phyloP scores from a whole-genome alignment of 176 grass and related monocot species.

The Hyparrhenia diplandra region DNA sequence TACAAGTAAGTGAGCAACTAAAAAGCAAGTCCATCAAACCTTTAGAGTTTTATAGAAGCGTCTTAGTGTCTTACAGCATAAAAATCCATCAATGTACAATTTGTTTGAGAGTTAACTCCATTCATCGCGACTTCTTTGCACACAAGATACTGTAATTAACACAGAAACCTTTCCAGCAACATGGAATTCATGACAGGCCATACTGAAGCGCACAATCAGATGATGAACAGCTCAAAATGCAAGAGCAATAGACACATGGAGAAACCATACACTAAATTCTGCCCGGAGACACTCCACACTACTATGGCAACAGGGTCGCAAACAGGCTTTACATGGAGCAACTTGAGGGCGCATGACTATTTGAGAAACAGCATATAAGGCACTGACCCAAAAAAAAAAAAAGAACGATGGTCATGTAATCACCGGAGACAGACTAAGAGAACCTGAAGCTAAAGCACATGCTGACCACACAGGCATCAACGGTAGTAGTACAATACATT shows the following conservation, averaged over 20 bases:
- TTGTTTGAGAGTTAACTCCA: neutral
- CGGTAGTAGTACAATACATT: too few species aligned
- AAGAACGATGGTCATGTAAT: too few species aligned
- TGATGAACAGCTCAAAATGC: neutral
- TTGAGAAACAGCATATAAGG: too few species aligned
- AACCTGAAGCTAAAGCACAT: too few species aligned
- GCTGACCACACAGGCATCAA: too few species aligned
- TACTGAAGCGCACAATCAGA: neutral
- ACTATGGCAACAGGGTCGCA: neutral
- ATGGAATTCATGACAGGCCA: neutral
- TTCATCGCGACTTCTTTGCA: neutral
- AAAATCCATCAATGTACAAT: neutral
- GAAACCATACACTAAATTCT: neutral
- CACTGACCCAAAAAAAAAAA: too few species aligned
- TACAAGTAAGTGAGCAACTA: neutral
- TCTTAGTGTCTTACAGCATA: neutral
- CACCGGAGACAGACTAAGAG: too few species aligned
- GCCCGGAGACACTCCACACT: neutral
- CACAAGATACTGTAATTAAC: neutral
- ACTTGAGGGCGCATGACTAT: neutral
- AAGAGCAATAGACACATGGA: neutral
- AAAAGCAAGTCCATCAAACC: neutral
- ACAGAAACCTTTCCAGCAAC: neutral
- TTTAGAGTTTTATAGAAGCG: neutral
- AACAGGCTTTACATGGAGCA: constrained; percentile 7